A percentile compares a stretch with the other conserved stretches of the same genome.
These are phyloP conservation scores for Kazachstania sp. DNA, from an alignment of 1,139 yeast species.

Conservation along the genomic window DNA sequence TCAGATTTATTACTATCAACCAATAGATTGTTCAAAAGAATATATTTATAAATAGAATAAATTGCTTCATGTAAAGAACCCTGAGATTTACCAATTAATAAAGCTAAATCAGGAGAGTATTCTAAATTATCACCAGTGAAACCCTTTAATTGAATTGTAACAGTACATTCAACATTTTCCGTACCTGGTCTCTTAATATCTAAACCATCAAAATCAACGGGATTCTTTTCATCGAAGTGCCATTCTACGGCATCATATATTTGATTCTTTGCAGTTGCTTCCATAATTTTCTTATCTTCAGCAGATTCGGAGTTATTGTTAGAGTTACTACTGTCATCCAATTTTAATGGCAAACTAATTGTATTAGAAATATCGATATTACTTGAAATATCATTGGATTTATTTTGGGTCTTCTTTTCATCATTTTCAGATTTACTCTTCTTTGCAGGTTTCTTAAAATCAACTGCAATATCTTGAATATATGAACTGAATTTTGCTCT, in stretches of 20 bases:
- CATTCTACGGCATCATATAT: constrained; percentile 47
- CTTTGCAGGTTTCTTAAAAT: constrained; percentile 36
- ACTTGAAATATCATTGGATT: neutral
- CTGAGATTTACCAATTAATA: constrained; percentile 64
- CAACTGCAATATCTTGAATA: constrained; percentile 76
- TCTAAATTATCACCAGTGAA: constrained; percentile 52
- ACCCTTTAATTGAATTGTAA: constrained; percentile 74
- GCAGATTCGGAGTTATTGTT: neutral
- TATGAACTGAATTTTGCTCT: constrained; percentile 68
- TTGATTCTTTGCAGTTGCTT: constrained; percentile 3
- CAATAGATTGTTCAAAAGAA: constrained; percentile 24
- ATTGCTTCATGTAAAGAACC: constrained; percentile 83
- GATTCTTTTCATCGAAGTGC: constrained; percentile 49
- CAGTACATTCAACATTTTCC: constrained; percentile 55
- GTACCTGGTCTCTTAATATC: constrained; percentile 77
- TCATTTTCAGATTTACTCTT: neutral
- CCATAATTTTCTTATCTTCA: constrained; percentile 1
- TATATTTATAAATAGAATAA: constrained; percentile 81
- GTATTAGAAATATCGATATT: constrained; percentile 3
- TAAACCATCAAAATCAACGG: constrained; percentile 72
- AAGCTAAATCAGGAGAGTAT: constrained; percentile 56
- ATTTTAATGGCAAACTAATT: constrained; percentile 8
- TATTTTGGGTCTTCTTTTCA: neutral
- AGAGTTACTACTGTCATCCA: constrained; percentile 8
- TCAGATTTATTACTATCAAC: constrained; percentile 12